Base-by-base conservation (phyloP, 345 rosid species). In the Reutealis trisperma region DNA sequence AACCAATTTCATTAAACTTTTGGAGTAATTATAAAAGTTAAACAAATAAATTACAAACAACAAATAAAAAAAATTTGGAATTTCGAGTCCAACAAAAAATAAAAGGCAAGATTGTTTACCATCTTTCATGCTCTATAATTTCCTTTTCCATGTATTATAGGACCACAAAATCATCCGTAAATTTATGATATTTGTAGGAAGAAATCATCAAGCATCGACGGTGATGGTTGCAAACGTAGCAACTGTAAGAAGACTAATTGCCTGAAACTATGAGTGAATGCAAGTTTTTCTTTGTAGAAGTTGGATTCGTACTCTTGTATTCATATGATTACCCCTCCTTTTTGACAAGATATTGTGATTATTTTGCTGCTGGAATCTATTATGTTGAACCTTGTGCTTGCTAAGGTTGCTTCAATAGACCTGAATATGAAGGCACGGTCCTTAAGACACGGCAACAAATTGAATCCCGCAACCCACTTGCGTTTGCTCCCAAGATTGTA, bases 401-500 rank as follows among this genome's bases (percentile, higher is more conserved):
- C 79, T 87, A 75, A 74, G 87, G 85, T n/a, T 89, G 93, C 81
- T 80, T 79, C 61, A 91, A 91, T 75, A 86, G 83, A 77, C 92
- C 89, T 60, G 90, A 89, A 47, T 79, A 85, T 11, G 84, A 84
- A 75, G 87, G 81, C 22, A 84, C 78, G 49, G 91, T 89, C 84
- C 87, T 84, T 75, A 85, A 87, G 30, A 78, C 88, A 21, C 77
- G 92, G 30, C 83, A 85, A 72, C 84, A 67, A 63, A 89, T 89
- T 78, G 88, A 87, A 84, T 83, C 86, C 12, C 90, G 89, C 54
- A 83, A 89, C 78, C 93, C 94, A 21, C 75, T 82, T 41, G 93
- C 94, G 80, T 91, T 91, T 81, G 86, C 88, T 82, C 91, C 93
- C 37, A 89, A 88, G 81, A 74, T 89, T 72, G 80, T 89, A 55